A percentile compares a stretch with the other conserved stretches of the same genome.
These are phyloP conservation scores for Pseudonectria buxi DNA, from an alignment of 2,329 filamentous ascomycete genomes.

Conservation along the genomic window DNA sequence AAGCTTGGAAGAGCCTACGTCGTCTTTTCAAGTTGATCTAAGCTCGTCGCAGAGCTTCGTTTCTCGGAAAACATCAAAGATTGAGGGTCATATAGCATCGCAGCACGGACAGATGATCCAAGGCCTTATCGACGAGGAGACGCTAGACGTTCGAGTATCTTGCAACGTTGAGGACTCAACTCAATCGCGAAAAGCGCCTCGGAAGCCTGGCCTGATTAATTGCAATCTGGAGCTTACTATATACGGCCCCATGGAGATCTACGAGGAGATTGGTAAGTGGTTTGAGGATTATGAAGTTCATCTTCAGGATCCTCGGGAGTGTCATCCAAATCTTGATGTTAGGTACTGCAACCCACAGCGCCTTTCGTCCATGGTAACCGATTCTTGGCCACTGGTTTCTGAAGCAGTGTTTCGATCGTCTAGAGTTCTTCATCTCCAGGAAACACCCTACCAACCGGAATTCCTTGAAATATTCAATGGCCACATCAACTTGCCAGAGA, in stretches of 20 bases:
- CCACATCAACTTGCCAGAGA: slow-evolving; percentile 21
- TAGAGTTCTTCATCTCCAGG: slow-evolving; percentile 1
- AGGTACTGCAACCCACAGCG: slow-evolving; percentile 32
- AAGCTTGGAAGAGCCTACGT: too few species aligned
- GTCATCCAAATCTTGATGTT: slow-evolving; percentile 19
- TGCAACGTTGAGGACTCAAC: background rate
- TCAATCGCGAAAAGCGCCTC: background rate
- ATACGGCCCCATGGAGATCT: slow-evolving; percentile 22
- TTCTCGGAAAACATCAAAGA: too few species aligned
- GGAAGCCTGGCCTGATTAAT: accelerated
- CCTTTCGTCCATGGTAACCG: slow-evolving; percentile 14
- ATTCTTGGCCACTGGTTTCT: background rate
- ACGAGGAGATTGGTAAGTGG: slow-evolving; percentile 23
- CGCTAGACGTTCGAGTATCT: background rate
- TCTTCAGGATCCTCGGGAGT: slow-evolving; percentile 28
- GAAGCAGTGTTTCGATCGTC: background rate
- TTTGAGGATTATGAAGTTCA: slow-evolving; percentile 26
- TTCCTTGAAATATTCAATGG: slow-evolving; percentile 19
- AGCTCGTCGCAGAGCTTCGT: too few species aligned
- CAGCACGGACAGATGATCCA: slow-evolving; percentile 9
- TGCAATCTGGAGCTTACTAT: slow-evolving; percentile 19
- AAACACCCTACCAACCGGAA: slow-evolving; percentile 9
- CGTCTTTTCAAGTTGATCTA: too few species aligned
- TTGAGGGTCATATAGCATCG: background rate
- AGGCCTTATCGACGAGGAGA: slow-evolving; percentile 7